These are phyloP conservation scores for Ulvella scutata DNA, from an alignment of 139 green algal species.

Conservation along the genomic window DNA sequence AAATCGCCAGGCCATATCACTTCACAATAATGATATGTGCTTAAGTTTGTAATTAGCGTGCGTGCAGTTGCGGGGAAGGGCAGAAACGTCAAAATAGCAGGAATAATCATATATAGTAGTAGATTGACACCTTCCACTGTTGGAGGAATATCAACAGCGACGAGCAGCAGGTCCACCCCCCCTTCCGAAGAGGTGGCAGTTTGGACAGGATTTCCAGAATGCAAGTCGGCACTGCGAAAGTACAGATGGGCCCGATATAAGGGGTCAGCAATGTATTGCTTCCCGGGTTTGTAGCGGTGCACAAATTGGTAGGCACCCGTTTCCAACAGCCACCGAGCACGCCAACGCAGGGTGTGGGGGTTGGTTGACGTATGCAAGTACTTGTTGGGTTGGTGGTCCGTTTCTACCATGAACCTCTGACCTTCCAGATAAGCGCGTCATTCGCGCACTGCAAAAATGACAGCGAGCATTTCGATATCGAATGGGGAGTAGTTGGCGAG, in stretches of 20 bases:
- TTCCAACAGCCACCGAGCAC: constrained; percentile 6
- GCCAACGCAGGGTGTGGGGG: neutral
- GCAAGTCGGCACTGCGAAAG: neutral
- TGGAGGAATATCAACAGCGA: no score
- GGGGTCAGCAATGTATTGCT: constrained; percentile 3
- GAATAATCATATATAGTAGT: no score
- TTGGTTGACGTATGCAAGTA: neutral
- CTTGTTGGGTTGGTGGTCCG: constrained; percentile 3
- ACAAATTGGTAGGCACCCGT: neutral
- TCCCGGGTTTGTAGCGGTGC: constrained; percentile 2
- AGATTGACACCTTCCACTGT: no score
- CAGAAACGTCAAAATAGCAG: no score
- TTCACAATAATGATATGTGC: no score
- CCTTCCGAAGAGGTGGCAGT: neutral
- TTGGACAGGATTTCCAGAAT: neutral
- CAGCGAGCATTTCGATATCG: constrained; percentile 18
- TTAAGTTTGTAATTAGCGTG: no score
- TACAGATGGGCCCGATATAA: no score
- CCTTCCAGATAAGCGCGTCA: constrained; percentile 4
- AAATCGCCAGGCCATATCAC: no score
- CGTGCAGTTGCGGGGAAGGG: no score
- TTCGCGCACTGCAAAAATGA: constrained; percentile 11
- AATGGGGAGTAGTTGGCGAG: constrained; percentile 6
- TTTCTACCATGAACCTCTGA: neutral
- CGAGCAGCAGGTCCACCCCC: neutral